Base-by-base conservation (phyloP, 2,329 filamentous ascomycete species). In the Ceratocystis albifundus region DNA sequence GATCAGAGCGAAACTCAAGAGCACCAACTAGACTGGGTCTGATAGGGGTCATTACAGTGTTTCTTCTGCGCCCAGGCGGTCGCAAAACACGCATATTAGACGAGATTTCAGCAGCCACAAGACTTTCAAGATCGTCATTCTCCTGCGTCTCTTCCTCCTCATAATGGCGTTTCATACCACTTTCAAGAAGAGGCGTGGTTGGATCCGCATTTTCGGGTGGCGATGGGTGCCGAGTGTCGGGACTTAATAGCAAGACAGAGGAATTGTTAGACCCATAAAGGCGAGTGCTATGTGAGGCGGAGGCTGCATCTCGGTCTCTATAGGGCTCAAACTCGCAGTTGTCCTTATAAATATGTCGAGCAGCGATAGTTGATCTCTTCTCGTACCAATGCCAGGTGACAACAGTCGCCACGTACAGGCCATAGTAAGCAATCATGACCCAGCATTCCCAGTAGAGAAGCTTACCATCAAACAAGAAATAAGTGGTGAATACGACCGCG, bases 21-120 rank as follows among this genome's bases (percentile, higher is more conserved):
- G 90, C 94, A 55, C 94, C 94, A 2, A 99, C 88, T 61, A 99
- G 78, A 78, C 94, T 97, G 1, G 94, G 93, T 55, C 94, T 83
- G 69, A 99, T 96, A 0, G 91, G 88, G 5, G 87, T 93, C 68
- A 92, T 82, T 28, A 41, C 50, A 1, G 90, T 90, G 70, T 87
- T 87, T 70, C 88, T 84, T 69, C 85, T 30, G 57, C 81, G 81
- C 61, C 84, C 80, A 41, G 79, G 78, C 0, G 89, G 84, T 25
- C 90, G 84, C 70, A 85, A 86, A 32, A 97, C 81, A 66, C 93
- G 88, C 94, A 99, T 99, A 74, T 90, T 96, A 74, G 87, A 94
- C 48, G 88, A 87, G 73, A 99, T 84, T 74, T 97, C 92, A 22
- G 90, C 90, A 48, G 85, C 87, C 62, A 88, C 81, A 69, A 88